A percentile compares a stretch with the other conserved stretches of the same genome.
Conservation (phyloP, 306 rosid species). For the Casuarina cunninghamiana region DNA sequence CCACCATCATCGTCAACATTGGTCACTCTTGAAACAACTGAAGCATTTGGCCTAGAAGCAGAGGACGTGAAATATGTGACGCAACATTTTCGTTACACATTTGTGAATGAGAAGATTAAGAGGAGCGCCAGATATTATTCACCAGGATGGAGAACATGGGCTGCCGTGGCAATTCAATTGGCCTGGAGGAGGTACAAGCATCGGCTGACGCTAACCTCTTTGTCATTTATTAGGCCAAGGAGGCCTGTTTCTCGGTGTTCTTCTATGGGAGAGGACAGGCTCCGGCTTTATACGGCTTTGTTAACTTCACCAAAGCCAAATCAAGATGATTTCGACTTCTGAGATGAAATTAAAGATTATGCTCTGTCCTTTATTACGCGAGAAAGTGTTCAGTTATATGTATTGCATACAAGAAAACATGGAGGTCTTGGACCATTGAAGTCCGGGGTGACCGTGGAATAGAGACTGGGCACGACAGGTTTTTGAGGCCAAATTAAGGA, state of each 20-base stretch:
- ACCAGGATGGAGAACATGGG: slow-evolving; percentile 98
- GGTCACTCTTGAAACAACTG: slow-evolving; percentile 73
- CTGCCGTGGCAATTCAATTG: slow-evolving; percentile 85
- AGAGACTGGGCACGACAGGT: too few relatives aligned
- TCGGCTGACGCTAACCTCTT: slow-evolving; percentile 59
- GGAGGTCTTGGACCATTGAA: too few relatives aligned
- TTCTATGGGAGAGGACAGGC: slow-evolving; percentile 83
- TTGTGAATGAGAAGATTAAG: slow-evolving; percentile 82
- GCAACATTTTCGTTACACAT: slow-evolving; percentile 89
- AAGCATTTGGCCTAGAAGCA: slow-evolving; percentile 86
- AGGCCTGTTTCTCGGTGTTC: slow-evolving; percentile 75
- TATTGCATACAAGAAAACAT: too few relatives aligned
- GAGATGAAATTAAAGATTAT: background rate
- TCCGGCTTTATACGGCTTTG: slow-evolving; percentile 79
- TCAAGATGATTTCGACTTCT: slow-evolving; percentile 66
- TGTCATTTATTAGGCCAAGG: slow-evolving; percentile 79
- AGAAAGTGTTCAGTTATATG: too few relatives aligned
- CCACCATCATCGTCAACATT: slow-evolving; percentile 79
- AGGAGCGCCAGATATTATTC: slow-evolving; percentile 92
- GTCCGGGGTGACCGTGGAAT: too few relatives aligned
- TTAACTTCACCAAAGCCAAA: slow-evolving; percentile 91
- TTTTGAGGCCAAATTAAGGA: too few relatives aligned
- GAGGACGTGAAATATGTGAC: slow-evolving; percentile 87
- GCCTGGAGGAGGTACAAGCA: slow-evolving; percentile 88
- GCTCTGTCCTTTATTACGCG: too few relatives aligned